A percentile compares a stretch with the other conserved stretches of the same genome.
Evolutionary conservation across 2,329 filamentous ascomycete genomes (phyloP).

Genomic region (Cylindrodendrum hubeiense): DNA sequence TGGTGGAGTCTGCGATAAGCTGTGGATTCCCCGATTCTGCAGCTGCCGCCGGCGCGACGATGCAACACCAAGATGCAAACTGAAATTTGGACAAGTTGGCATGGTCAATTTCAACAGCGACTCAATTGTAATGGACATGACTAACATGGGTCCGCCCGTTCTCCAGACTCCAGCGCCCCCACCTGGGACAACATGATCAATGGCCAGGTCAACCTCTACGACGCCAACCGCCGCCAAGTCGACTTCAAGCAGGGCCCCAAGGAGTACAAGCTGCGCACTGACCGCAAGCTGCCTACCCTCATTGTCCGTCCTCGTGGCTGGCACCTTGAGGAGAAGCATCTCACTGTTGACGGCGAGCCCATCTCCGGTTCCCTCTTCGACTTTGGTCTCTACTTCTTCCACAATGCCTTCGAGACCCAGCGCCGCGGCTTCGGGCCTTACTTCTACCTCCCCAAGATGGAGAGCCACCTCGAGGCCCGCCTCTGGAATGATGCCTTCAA

Average conservation of each 20-base stretch:
- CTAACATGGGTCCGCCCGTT: constrained; percentile 24
- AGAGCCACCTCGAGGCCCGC: constrained; percentile 95
- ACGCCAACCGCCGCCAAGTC: constrained; percentile 91
- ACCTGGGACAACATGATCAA: constrained; percentile 99
- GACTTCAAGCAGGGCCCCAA: constrained; percentile 97
- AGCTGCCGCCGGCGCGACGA: neutral
- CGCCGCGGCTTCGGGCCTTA: constrained; percentile 90
- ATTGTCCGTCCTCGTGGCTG: constrained; percentile 96
- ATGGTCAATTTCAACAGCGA: neutral
- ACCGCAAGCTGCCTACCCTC: constrained; percentile 86
- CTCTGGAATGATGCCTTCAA: constrained; percentile 99
- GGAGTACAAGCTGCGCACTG: constrained; percentile 96
- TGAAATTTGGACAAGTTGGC: neutral
- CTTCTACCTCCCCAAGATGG: constrained; percentile 99
- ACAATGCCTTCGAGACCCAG: constrained; percentile 92
- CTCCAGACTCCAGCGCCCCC: constrained; percentile 87
- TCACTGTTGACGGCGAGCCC: constrained; percentile 94
- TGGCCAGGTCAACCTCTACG: constrained; percentile 97
- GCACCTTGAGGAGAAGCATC: constrained; percentile 98
- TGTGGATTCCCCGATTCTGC: neutral
- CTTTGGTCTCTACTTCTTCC: constrained; percentile 99
- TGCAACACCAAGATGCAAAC: neutral
- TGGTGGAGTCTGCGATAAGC: constrained; percentile 18
- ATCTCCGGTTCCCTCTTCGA: constrained; percentile 95
- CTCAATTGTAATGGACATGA: constrained; percentile 24